Conservation (phyloP, 306 rosid genomes). For the Vigna trinervia region DNA sequence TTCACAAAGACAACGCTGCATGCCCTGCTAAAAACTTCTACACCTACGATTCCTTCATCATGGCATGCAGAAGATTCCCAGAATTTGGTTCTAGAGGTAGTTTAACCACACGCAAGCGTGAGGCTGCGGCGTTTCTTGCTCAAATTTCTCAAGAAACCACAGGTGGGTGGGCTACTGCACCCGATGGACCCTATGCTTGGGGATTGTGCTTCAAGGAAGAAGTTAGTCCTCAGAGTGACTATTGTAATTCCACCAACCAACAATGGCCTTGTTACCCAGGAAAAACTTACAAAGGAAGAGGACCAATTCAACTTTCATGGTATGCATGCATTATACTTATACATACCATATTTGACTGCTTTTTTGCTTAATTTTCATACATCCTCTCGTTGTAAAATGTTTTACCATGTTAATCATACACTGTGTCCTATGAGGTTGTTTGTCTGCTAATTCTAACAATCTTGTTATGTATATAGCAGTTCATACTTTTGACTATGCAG, state of each 20-base stretch:
- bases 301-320: conserved; percentile 87
- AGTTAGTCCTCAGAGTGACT: conserved; percentile 61
- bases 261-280: conserved; percentile 78
- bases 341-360: not conserved
- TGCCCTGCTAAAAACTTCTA: conserved; percentile 80
- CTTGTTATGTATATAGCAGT: not conserved
- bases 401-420: not conserved
- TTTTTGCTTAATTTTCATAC: not conserved
- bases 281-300: conserved; percentile 73
- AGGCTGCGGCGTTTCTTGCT: conserved; percentile 85
- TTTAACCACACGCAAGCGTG: conserved; percentile 64
- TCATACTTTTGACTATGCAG: not conserved
- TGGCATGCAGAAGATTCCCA: conserved; percentile 60
- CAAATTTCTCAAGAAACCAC: conserved; percentile 92
- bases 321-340: conserved; percentile 23
- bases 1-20: conserved; percentile 73
- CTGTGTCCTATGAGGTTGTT: not conserved
- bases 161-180: conserved; percentile 92
- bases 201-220: conserved; percentile 85
- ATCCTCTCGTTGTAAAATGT: not conserved
- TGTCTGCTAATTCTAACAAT: not conserved
- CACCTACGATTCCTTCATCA: conserved; percentile 59
- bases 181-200: conserved; percentile 88
- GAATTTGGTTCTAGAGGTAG: conserved; percentile 60
- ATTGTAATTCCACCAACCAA: conserved; percentile 57